These are phyloP conservation scores for Cystofilobasidium ferigula DNA, from an alignment of 768 basidiomycete species.

Conservation along the genomic window DNA sequence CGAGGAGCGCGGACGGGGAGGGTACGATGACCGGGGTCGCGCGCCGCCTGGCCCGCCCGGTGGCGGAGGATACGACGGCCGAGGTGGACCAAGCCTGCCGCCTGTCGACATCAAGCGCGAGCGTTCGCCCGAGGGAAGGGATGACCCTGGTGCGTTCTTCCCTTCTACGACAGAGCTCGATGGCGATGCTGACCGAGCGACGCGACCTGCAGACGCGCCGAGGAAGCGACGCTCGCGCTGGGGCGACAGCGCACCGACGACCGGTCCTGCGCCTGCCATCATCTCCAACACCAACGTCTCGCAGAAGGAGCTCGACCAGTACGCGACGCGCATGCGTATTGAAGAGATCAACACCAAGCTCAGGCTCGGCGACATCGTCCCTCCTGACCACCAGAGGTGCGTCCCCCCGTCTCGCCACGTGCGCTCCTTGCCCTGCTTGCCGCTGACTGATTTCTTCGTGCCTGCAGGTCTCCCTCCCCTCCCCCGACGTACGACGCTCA, in stretches of 20 bases:
- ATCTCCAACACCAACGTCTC: slow-evolving; percentile 74
- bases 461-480: slow-evolving; percentile 74
- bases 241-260: slow-evolving; percentile 77
- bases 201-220: slow-evolving; percentile 55
- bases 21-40: neutral
- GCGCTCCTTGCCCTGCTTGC: neutral
- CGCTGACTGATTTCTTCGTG: no score
- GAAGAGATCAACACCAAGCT: slow-evolving; percentile 97
- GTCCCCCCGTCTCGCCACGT: slow-evolving; percentile 2
- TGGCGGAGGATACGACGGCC: neutral
- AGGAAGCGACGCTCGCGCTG: slow-evolving; percentile 94
- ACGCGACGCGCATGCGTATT: slow-evolving; percentile 86
- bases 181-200: neutral
- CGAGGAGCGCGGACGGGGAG: neutral
- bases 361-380: slow-evolving; percentile 83
- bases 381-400: slow-evolving; percentile 84
- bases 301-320: slow-evolving; percentile 91
- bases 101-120: neutral
- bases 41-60: neutral
- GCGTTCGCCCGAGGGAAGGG: neutral
- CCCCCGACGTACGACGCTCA: slow-evolving; percentile 95
- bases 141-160: slow-evolving; percentile 1
- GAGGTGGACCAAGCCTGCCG: neutral
- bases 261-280: slow-evolving; percentile 77
- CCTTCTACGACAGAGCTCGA: neutral